Base-by-base conservation (phyloP, 1,284 basidiomycete species). In the Apiotrichum laibachii region DNA sequence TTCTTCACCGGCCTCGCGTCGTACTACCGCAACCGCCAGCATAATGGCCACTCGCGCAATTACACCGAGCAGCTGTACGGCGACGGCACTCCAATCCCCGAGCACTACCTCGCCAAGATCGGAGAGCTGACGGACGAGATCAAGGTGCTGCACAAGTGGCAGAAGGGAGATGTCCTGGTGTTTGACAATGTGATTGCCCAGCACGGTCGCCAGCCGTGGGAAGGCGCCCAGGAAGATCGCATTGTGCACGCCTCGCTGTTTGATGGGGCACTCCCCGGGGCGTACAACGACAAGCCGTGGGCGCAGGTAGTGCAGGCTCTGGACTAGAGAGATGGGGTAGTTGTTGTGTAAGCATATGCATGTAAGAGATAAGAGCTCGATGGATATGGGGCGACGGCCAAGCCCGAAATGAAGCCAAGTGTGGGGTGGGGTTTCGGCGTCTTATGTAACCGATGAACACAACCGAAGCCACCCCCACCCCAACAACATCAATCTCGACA, bases 31-130 rank as follows among this genome's bases (percentile, higher is more conserved):
- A 48, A 58, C 51, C 19, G 33, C 10, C 50, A 33, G 18, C 21
- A 19, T 12, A 57, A 61, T 26, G 59, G 49, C 18, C 40, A 47
- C 44, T 34, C 53, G 3, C 53, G 55, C 18, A 50, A 37, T 21
- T 37, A 54, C 19, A 49, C 57, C 26, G 22, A 35, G 18, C 37
- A 50, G 53, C 21, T 46, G 21, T 65, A 56, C 18, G 61, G 58
- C 48, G 62, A 65, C 48, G 64, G 64, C 26, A 59, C 56, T 6
- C 43, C 49, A 9, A 65, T 65, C 39, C 58, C 61, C 12, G 35
- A 47, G 21, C 37, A 58, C 34, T 59, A 59, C 43, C 44, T 65
- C 26, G 56, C 49, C 44, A 50, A 52, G 31, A 51, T 63, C 15
- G 56, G 51, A 7, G 57, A 53, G 18, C 63, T 65, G 44, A 59